Base-by-base conservation (phyloP, 2,329 filamentous ascomycete species). In the Plenodomus biglobosus region DNA sequence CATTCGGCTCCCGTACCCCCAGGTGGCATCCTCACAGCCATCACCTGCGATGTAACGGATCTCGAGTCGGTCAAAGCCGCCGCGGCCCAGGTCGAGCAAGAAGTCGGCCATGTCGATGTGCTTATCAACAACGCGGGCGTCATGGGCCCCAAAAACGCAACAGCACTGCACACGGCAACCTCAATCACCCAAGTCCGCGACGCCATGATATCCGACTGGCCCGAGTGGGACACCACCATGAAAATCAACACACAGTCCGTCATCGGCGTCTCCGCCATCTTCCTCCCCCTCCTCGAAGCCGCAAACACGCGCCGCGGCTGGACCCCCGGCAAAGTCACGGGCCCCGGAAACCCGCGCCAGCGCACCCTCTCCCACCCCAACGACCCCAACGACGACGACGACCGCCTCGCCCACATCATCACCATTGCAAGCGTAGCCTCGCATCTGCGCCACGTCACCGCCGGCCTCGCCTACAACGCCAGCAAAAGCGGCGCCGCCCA, bases 81-180 rank as follows among this genome's bases (percentile, higher is more conserved):
- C 3, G 77, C 74, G 11, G 64, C 69, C n/a, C 63, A 64, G 1
- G 73, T 81, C 37, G 66, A 71, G 5, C 52, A 64, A 7, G 73
- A 80, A 20, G 61, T 61, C 2, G 75, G 74, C 36, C 73, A 78
- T 54, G 73, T 82, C 47, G 78, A 82, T 56, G 72, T 81, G 19
- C 66, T 81, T 0, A 71, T 81, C 59, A 76, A 77, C 59, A 81
- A 81, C 53, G 78, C 78, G 15, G 79, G 80, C 20, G 68, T 76
- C 38, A 60, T 64, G 3, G 76, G 78, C 0, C 78, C 79, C 0
- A 61, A 52, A n/a, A 70, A 73, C 42, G 74, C 70, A 30, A 67
- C 55, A 4, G 68, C 69, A 32, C 65, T 77, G 21, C 71, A 75
- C 62, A 62, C 71, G 42, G 75, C 75, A n/a, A 59, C 69, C 27